Percentiles rank a stretch among this genome's conserved stretches.
These are phyloP conservation scores for Xylaria sp. DNA, from an alignment of 2,329 filamentous ascomycete genomes.

Conservation along the genomic window DNA sequence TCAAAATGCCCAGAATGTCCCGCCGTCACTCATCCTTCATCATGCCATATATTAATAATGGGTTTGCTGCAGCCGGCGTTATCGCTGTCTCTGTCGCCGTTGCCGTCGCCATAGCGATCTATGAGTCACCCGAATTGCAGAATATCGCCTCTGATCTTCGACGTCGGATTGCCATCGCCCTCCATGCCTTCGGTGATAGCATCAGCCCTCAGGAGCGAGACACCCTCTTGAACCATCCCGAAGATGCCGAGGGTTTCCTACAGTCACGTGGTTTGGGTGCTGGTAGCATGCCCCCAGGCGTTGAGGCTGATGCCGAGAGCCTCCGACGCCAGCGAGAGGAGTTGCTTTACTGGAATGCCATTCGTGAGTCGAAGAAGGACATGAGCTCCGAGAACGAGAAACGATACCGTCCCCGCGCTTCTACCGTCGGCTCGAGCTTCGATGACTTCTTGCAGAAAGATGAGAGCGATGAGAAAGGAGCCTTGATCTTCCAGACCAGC, in stretches of 20 bases:
- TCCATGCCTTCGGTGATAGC: constrained; percentile 55
- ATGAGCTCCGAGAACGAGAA: constrained; percentile 27
- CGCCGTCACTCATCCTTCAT: neutral
- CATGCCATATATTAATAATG: constrained; percentile 56
- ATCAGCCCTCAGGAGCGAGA: constrained; percentile 45
- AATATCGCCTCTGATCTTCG: constrained; percentile 57
- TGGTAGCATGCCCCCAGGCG: constrained; percentile 38
- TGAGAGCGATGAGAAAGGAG: constrained; percentile 46
- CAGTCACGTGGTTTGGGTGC: constrained; percentile 41
- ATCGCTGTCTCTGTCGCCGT: constrained; percentile 54
- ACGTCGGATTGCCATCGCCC: constrained; percentile 54
- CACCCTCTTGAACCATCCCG: constrained; percentile 59
- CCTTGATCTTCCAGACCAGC: constrained; percentile 55
- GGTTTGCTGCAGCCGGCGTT: constrained; percentile 52
- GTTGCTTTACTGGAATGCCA: constrained; percentile 59
- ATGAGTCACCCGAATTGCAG: constrained; percentile 59
- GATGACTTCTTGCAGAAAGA: constrained; percentile 56
- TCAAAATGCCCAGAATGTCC: neutral
- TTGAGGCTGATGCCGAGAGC: constrained; percentile 59
- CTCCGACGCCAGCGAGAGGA: constrained; percentile 58
- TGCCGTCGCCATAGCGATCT: constrained; percentile 48
- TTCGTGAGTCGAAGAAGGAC: constrained; percentile 46
- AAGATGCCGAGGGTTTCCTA: constrained; percentile 60
- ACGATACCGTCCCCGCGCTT: constrained; percentile 23
- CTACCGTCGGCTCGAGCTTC: constrained; percentile 42